phyloP scores from a whole-genome alignment of 768 basidiomycete genomes.

The Lactarius evosmus region DNA sequence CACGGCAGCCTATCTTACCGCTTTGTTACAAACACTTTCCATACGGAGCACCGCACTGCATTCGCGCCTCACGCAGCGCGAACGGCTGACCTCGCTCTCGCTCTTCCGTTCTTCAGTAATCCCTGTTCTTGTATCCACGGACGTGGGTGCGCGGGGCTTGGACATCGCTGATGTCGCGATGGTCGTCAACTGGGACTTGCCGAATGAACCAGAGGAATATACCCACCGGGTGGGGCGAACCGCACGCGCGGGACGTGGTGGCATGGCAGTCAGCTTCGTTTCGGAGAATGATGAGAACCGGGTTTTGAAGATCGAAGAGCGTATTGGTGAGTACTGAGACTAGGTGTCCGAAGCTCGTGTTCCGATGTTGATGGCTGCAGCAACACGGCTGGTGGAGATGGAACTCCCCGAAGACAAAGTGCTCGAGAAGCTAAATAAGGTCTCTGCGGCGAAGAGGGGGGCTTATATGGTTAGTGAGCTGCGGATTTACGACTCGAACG shows the following conservation, averaged over 20 bases:
- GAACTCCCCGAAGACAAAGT: slow-evolving; percentile 75
- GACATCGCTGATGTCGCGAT: slow-evolving; percentile 96
- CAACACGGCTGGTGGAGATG: slow-evolving; percentile 73
- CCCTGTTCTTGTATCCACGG: slow-evolving; percentile 90
- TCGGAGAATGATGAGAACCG: slow-evolving; percentile 90
- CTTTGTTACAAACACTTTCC: slow-evolving; percentile 68
- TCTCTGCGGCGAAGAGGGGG: slow-evolving; percentile 89
- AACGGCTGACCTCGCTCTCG: slow-evolving; percentile 78
- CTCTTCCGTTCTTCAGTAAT: slow-evolving; percentile 83
- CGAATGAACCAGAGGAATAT: slow-evolving; percentile 87
- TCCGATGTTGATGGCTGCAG: slow-evolving; percentile 8
- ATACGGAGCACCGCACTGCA: slow-evolving; percentile 90
- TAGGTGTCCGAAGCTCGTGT: not conserved
- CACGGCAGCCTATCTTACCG: slow-evolving; percentile 86
- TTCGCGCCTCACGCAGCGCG: slow-evolving; percentile 89
- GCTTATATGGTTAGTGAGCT: slow-evolving; percentile 81
- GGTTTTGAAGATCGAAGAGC: slow-evolving; percentile 76
- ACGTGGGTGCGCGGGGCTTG: slow-evolving; percentile 91
- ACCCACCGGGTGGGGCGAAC: slow-evolving; percentile 94
- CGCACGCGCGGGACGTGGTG: slow-evolving; percentile 84
- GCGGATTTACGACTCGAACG: not conserved
- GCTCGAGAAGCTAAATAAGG: slow-evolving; percentile 77
- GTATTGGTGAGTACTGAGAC: slow-evolving; percentile 62
- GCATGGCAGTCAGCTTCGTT: slow-evolving; percentile 90
- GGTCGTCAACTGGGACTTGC: slow-evolving; percentile 97